phyloP scores from a whole-genome alignment of 148 eudicot genomes.

The Fagopyrum tataricum region DNA sequence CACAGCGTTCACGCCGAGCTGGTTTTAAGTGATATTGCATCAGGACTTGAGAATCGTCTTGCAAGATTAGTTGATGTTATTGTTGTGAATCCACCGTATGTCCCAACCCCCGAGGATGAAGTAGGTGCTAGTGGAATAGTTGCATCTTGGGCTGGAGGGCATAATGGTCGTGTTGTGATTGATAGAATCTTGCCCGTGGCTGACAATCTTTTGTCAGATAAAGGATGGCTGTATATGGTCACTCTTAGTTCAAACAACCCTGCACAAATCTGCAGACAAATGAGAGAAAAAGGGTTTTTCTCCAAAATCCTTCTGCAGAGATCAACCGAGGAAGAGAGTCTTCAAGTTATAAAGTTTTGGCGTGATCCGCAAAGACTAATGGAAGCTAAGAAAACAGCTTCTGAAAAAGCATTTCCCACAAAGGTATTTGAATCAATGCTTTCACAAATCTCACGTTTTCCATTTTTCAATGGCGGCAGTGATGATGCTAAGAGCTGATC shows the following conservation, averaged over 20 bases:
- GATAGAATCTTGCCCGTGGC: constrained; percentile 79
- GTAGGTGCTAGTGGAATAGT: constrained; percentile 77
- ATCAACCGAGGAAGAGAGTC: constrained; percentile 90
- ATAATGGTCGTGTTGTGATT: constrained; percentile 81
- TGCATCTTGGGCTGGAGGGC: constrained; percentile 95
- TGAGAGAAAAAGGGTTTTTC: constrained; percentile 76
- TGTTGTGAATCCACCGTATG: constrained; percentile 93
- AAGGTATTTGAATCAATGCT: constrained; percentile 6
- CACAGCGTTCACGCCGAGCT: constrained; percentile 87
- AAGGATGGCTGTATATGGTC: constrained; percentile 88
- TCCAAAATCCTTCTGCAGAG: constrained; percentile 73
- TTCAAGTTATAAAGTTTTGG: constrained; percentile 87
- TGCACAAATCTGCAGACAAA: constrained; percentile 55
- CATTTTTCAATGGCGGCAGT: neutral
- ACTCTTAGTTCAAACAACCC: constrained; percentile 68
- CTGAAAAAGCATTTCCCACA: neutral
- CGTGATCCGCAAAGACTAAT: constrained; percentile 46
- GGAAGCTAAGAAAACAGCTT: constrained; percentile 25
- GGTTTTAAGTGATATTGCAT: constrained; percentile 58
- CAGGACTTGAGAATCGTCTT: constrained; percentile 57
- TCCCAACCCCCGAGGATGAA: constrained; percentile 93
- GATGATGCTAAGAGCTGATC: neutral
- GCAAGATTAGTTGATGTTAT: constrained; percentile 66
- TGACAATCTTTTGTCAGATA: constrained; percentile 67
- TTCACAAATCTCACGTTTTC: constrained; percentile 3